These are phyloP conservation scores for Voacanga thouarsii DNA, from an alignment of 257 asterid genomes.

Conservation along the genomic window DNA sequence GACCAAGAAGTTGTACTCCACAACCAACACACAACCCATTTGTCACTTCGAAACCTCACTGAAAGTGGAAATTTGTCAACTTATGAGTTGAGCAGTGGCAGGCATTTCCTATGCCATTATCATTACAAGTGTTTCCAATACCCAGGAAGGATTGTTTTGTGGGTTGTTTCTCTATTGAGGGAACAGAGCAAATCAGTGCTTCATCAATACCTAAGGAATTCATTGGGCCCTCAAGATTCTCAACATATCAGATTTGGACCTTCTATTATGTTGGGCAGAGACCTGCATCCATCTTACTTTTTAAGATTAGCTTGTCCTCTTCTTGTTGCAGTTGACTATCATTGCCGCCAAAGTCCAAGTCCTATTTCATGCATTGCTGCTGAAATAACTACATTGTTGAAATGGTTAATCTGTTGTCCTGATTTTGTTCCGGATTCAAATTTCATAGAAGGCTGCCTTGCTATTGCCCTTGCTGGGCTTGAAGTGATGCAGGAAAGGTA, in stretches of 20 bases:
- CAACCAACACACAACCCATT: not conserved
- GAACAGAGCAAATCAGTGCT: not conserved
- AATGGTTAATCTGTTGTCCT: too few relatives aligned
- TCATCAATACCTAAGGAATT: not conserved
- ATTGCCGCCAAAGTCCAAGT: not conserved
- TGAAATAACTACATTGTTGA: too few relatives aligned
- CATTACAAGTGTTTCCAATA: not conserved
- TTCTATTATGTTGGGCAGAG: not conserved
- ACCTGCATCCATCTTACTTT: not conserved
- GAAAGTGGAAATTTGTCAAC: slow-evolving; percentile 5
- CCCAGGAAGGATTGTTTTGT: not conserved
- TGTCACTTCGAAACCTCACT: slow-evolving; percentile 2
- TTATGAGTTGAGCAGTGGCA: not conserved
- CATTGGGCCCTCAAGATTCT: not conserved
- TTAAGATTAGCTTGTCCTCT: not conserved
- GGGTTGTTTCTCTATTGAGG: too few relatives aligned
- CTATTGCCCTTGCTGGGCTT: not conserved
- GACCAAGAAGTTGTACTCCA: not conserved
- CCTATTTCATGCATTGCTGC: too few relatives aligned
- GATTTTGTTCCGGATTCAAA: not conserved
- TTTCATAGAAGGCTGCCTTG: not conserved
- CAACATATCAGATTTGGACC: not conserved
- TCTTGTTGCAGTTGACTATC: not conserved
- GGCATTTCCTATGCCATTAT: not conserved
- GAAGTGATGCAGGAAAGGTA: not conserved